Evolutionary conservation across 495 filamentous ascomycete genomes (phyloP).

Genomic region (Lasiosphaeriaceae sp.): DNA sequence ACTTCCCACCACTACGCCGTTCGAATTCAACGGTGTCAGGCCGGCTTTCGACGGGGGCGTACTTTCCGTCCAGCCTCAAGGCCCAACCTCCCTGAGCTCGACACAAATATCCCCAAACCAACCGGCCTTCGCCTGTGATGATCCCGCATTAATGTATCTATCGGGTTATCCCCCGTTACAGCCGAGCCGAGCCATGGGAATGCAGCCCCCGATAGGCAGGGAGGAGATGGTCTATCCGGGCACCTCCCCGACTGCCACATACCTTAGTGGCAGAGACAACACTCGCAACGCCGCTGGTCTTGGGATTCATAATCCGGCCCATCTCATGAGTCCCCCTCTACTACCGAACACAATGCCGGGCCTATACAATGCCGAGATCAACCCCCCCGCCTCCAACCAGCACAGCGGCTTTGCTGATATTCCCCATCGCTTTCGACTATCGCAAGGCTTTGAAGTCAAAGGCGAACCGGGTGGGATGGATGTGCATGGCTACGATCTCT

Average conservation of each 20-base stretch:
- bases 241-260: constrained; percentile 23
- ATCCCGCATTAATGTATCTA: constrained; percentile 30
- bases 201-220: constrained; percentile 33
- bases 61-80: constrained; percentile 24
- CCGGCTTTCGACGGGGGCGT: constrained; percentile 26
- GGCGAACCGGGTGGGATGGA: constrained; percentile 14
- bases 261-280: constrained; percentile 15
- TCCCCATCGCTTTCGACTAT: constrained; percentile 8
- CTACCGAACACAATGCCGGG: constrained; percentile 6
- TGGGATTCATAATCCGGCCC: constrained; percentile 10
- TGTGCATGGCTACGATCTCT: constrained; percentile 14
- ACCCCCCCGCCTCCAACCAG: constrained; percentile 11
- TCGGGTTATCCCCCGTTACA: constrained; percentile 39
- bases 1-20: constrained; percentile 32
- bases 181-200: constrained; percentile 29
- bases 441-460: constrained; percentile 10
- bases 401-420: background rate
- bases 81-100: constrained; percentile 18
- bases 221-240: constrained; percentile 47
- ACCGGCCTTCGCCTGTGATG: constrained; percentile 25
- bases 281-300: background rate
- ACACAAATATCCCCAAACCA: constrained; percentile 20
- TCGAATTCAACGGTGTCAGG: constrained; percentile 26
- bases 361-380: constrained; percentile 5
- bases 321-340: constrained; percentile 3